phyloP scores from a whole-genome alignment of 257 asterid genomes.

The Salvia miltiorrhiza region DNA sequence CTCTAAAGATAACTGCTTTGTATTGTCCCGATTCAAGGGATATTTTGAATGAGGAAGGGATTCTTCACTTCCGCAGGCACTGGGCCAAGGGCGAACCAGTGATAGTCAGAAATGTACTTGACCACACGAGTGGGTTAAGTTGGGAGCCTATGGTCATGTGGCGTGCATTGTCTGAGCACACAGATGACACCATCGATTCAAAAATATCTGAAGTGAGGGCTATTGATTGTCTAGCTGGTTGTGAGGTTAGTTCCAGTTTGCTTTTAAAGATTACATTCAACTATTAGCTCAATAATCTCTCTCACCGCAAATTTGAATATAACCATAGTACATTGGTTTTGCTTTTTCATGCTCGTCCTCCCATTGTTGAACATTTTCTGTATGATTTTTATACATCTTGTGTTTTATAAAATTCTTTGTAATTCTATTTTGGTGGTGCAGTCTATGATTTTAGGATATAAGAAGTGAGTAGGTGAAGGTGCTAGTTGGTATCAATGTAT shows the following conservation, averaged over 20 bases:
- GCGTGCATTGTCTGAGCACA: slow-evolving; percentile 78
- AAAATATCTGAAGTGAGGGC: slow-evolving; percentile 71
- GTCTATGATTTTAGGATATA: too few species aligned
- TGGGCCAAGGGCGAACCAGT: slow-evolving; percentile 94
- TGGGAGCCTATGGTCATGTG: slow-evolving; percentile 99
- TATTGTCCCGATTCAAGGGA: slow-evolving; percentile 59
- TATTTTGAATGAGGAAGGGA: slow-evolving; percentile 41
- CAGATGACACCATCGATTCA: slow-evolving; percentile 35
- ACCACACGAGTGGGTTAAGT: slow-evolving; percentile 70
- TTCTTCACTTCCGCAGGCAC: slow-evolving; percentile 62
- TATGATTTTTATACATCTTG: neutral
- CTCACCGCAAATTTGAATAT: neutral
- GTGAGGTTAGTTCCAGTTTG: slow-evolving; percentile 57
- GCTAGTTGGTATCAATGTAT: neutral
- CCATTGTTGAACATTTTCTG: neutral
- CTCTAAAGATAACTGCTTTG: slow-evolving; percentile 47
- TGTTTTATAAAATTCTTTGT: neutral
- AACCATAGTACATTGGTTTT: neutral
- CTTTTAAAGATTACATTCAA: slow-evolving; percentile 2
- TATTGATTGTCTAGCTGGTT: slow-evolving; percentile 82
- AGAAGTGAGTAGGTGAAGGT: too few species aligned
- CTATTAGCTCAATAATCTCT: neutral
- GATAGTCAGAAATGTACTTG: slow-evolving; percentile 67
- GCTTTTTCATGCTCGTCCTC: neutral
- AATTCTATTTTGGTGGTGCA: too few species aligned